Conservation (phyloP, 129 eudicot genomes). For the Chrysanthemum seticuspe region DNA sequence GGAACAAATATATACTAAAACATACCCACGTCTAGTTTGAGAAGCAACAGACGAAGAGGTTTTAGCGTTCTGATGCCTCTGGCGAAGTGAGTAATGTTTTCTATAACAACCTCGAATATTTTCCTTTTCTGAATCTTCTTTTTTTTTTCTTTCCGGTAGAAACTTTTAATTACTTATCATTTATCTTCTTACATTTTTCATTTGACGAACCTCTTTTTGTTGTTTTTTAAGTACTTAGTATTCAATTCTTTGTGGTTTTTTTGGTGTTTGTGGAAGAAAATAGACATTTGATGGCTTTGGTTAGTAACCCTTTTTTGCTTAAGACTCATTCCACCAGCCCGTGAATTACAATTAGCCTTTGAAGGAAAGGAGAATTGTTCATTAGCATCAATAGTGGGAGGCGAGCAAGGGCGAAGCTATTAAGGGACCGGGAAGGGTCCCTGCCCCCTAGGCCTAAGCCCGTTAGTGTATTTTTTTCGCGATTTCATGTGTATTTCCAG, state of each 20-base stretch:
- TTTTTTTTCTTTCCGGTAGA: constrained; percentile 21
- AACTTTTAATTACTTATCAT: constrained; percentile 21
- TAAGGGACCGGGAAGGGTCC: too few relatives aligned
- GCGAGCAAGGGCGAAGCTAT: too few relatives aligned
- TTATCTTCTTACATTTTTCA: constrained; percentile 20
- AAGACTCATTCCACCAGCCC: constrained; percentile 19
- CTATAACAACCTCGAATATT: too few relatives aligned
- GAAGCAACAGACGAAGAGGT: constrained; percentile 31
- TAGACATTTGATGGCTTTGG: constrained; percentile 23
- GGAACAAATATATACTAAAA: too few relatives aligned
- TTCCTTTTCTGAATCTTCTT: constrained; percentile 31
- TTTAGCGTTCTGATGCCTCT: neutral
- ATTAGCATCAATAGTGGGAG: constrained; percentile 27
- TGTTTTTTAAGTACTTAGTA: neutral
- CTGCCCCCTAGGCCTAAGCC: too few relatives aligned
- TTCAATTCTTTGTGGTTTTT: constrained; percentile 18
- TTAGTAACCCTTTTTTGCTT: constrained; percentile 27
- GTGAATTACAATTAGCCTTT: constrained; percentile 28
- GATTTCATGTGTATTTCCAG: too few relatives aligned
- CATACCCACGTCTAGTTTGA: constrained; percentile 28
- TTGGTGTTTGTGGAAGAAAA: constrained; percentile 10
- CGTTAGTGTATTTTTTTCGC: too few relatives aligned
- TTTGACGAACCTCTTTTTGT: constrained; percentile 15
- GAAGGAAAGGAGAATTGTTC: neutral
- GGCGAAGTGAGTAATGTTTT: too few relatives aligned